These are phyloP conservation scores for Suillus weaverae DNA, from an alignment of 768 basidiomycete species.

Conservation along the genomic window DNA sequence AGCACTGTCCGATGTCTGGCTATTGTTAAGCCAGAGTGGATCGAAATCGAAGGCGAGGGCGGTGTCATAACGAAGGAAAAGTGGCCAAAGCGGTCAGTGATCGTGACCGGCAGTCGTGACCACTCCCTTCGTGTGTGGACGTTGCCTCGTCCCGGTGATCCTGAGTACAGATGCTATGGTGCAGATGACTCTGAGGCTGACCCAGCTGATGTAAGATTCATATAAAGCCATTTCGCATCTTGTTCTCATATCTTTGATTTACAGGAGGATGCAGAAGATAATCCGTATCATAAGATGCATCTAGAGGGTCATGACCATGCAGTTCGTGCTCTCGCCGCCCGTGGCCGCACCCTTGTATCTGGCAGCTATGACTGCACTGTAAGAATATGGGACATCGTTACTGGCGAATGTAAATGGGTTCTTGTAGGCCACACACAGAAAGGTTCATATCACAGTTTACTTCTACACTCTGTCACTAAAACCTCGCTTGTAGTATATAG, in stretches of 20 bases:
- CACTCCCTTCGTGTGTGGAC: conserved; percentile 67
- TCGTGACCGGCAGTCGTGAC: conserved; percentile 74
- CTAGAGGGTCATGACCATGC: conserved; percentile 91
- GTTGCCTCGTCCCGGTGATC: conserved; percentile 66
- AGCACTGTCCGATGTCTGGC: conserved; percentile 95
- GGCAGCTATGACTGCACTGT: conserved; percentile 97
- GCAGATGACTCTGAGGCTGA: conserved; percentile 62
- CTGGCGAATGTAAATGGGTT: conserved; percentile 77
- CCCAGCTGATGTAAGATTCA: conserved; percentile 44
- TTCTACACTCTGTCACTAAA: conserved; percentile 10
- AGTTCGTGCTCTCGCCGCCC: conserved; percentile 87
- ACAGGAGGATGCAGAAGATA: conserved; percentile 68
- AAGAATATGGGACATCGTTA: conserved; percentile 92
- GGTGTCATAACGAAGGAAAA: conserved; percentile 67
- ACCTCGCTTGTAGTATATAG: conserved; percentile 71
- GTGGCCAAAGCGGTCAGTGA: conserved; percentile 68
- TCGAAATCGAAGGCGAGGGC: conserved; percentile 68
- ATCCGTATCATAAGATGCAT: conserved; percentile 86
- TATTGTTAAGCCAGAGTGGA: conserved; percentile 90
- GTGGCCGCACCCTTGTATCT: conserved; percentile 87
- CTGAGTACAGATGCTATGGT: conserved; percentile 70
- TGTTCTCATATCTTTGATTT: conserved; percentile 14
- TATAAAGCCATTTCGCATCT: neutral
- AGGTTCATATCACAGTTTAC: conserved; percentile 47
- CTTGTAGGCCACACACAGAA: conserved; percentile 89